Evolutionary conservation across 768 basidiomycete species (phyloP), one percentile per base, ranked within the genome.

Genomic region (Termitomyces titanicus): DNA sequence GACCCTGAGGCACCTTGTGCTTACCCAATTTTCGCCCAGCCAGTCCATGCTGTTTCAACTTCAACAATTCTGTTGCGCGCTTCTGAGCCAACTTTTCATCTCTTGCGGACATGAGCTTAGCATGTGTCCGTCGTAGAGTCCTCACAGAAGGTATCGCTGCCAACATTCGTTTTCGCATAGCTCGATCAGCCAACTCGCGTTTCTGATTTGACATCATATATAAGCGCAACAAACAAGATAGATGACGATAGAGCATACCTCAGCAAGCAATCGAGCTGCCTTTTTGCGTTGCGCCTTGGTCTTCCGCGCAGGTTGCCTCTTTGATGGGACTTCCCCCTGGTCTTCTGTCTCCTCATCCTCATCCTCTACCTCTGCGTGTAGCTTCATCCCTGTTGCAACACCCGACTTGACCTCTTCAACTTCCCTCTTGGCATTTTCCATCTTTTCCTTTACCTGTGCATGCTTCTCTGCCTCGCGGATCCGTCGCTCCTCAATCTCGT

Each of bases 11-110:
- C 0, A 95, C 87, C 35, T 77, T 78, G 63, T 95, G 85, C 67
- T 86, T 94, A 8, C 95, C 95, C 0, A 97, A 64, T 63, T 79
- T 83, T 68, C 83, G 79, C 0, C 94, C 94, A 0, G 76, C 83
- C 12, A 94, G 67, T 8, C 94, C 92, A 31, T 72, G 69, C 46
- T 72, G 70, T 64, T 76, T 81, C 46, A 86, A 68, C 57, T 78
- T 84, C 56, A 84, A 76, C 50, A 72, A 65, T 59, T 73, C 60
- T 1, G 72, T 74, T 2, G 73, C 65, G 22, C 76, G 79, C 17
- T 79, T 79, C 42, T 76, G 64, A 1, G 65, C 67, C 1, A 70
- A 74, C 3, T 70, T 73, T 29, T 77, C 68, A 39, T 84, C 79
- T 5, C 79, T 81, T 3, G 62, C 57, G 3, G 72, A 64, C 35